Percentiles rank a stretch among this genome's conserved stretches.
These are phyloP conservation scores for Abrus pulchellus DNA, from an alignment of 306 rosid genomes.

Conservation along the genomic window DNA sequence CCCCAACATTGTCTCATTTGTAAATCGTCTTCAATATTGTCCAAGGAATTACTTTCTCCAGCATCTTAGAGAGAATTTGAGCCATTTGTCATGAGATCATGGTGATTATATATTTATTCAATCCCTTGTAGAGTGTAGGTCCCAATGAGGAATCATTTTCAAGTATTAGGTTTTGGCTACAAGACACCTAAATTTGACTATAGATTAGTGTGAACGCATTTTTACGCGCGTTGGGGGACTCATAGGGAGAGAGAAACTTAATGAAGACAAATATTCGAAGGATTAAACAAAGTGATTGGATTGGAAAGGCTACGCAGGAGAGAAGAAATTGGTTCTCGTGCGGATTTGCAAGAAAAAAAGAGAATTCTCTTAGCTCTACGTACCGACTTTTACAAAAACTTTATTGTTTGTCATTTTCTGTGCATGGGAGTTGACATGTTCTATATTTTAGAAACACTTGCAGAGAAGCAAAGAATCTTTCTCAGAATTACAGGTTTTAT, in stretches of 20 bases:
- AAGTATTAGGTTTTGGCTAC: conserved; percentile 63
- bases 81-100: conserved; percentile 58
- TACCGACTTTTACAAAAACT: conserved; percentile 42
- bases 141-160: conserved; percentile 66
- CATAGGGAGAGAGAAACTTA: conserved; percentile 53
- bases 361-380: conserved; percentile 58
- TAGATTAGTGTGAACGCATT: conserved; percentile 56
- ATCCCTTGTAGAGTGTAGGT: conserved; percentile 52
- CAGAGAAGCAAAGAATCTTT: conserved; percentile 64
- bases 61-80: conserved; percentile 58
- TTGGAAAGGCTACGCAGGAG: conserved; percentile 46
- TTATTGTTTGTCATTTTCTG: conserved; percentile 56
- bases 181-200: conserved; percentile 62
- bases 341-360: conserved; percentile 54
- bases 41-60: conserved; percentile 61
- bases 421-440: conserved; percentile 70
- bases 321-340: conserved; percentile 61
- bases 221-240: conserved; percentile 47
- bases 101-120: conserved; percentile 19
- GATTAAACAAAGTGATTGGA: conserved; percentile 61
- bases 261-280: conserved; percentile 85
- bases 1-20: conserved; percentile 56
- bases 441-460: conserved; percentile 56
- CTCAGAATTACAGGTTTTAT: conserved; percentile 51
- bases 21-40: conserved; percentile 48